A percentile compares a stretch with the other conserved stretches of the same genome.
Evolutionary conservation across 75 land plant species (phyloP).

Genomic region (Cryptomeria japonica): DNA sequence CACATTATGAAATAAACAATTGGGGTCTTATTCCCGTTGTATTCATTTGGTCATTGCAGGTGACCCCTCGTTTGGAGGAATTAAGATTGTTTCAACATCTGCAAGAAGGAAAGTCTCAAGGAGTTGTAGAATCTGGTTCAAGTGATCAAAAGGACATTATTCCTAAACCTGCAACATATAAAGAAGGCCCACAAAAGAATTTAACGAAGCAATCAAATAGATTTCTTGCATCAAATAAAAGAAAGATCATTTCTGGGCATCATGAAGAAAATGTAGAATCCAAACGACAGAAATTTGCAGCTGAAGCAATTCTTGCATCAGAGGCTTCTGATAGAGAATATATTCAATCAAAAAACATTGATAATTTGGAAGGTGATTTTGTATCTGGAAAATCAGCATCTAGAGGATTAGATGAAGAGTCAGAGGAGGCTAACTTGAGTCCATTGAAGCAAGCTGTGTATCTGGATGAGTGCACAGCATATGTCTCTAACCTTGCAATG

Average conservation of each 20-base stretch:
- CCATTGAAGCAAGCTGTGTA: conserved; percentile 29
- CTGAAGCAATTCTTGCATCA: conserved; percentile 10
- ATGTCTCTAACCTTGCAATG: conserved; percentile 69
- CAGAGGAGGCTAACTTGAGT: not conserved
- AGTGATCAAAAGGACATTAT: conserved; percentile 15
- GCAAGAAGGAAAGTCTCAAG: conserved; percentile 47
- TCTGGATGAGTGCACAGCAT: conserved; percentile 88
- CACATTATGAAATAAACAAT: not conserved
- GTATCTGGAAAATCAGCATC: not conserved
- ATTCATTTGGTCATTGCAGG: conserved; percentile 27
- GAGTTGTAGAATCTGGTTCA: not conserved
- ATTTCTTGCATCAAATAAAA: conserved; percentile 35
- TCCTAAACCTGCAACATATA: conserved; percentile 11
- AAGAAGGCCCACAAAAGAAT: not conserved
- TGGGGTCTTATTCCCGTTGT: not conserved
- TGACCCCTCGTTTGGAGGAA: conserved; percentile 69
- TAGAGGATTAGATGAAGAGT: not conserved
- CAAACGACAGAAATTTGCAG: conserved; percentile 46
- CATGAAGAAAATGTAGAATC: conserved; percentile 31
- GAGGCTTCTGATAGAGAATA: not conserved
- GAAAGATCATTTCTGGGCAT: conserved; percentile 41
- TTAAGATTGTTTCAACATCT: conserved; percentile 45
- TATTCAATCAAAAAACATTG: not conserved
- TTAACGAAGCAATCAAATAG: conserved; percentile 17
- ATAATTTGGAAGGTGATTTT: not conserved